Conservation (phyloP, 2,329 filamentous ascomycete species). For the Grosmannia clavigera region DNA sequence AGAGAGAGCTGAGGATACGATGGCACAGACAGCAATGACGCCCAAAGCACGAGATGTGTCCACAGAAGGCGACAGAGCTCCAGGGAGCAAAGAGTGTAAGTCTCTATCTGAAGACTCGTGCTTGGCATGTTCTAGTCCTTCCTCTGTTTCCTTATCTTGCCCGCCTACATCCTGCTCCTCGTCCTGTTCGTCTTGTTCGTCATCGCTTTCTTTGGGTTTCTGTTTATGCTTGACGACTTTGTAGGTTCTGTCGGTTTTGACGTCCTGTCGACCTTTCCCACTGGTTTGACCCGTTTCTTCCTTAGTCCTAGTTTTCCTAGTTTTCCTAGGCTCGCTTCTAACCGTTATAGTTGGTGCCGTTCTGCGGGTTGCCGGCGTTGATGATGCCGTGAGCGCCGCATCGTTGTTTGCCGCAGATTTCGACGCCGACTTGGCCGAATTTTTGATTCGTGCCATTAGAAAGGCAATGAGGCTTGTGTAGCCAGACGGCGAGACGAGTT, state of each 20-base stretch:
- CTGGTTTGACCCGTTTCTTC: not conserved
- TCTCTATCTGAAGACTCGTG: not conserved
- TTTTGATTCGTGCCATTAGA: not conserved
- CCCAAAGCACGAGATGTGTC: not conserved
- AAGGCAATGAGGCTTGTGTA: not conserved
- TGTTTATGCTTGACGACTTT: not conserved
- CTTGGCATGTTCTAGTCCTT: not conserved
- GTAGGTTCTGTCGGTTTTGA: not conserved
- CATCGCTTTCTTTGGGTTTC: not conserved
- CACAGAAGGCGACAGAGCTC: conserved; percentile 4
- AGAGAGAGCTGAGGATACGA: not conserved
- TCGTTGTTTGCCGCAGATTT: not conserved
- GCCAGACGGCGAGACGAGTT: no score
- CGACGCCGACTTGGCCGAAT: not conserved
- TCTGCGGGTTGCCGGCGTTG: not conserved
- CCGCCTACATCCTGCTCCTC: not conserved
- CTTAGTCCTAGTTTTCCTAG: not conserved
- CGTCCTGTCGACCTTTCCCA: not conserved
- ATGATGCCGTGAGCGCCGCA: not conserved
- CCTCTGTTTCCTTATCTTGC: not conserved
- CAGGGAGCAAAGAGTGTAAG: conserved; percentile 2
- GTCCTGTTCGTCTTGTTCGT: not conserved
- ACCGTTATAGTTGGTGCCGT: not conserved
- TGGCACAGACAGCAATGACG: not conserved
- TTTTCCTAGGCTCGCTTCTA: not conserved